Percentiles rank a stretch among this genome's conserved stretches.
Conservation (phyloP, 768 basidiomycete genomes). For the Boletus reticulatus region DNA sequence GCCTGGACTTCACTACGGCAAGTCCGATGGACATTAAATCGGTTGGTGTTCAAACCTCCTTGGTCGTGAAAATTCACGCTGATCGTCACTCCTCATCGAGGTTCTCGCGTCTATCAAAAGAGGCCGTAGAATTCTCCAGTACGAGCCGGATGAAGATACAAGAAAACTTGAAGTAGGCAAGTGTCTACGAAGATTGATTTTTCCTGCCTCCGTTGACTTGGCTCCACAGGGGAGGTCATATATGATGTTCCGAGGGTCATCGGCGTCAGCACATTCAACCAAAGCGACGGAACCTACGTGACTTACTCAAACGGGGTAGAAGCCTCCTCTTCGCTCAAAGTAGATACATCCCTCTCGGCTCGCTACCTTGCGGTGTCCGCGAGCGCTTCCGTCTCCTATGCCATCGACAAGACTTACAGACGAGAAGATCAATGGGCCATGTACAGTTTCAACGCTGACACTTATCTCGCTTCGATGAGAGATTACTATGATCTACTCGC, state of each 20-base stretch:
- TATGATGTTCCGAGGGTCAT: slow-evolving; percentile 3
- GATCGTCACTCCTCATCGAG: not conserved
- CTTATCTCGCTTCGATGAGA: slow-evolving; percentile 8
- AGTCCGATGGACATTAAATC: slow-evolving; percentile 3
- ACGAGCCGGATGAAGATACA: not conserved
- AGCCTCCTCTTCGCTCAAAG: not conserved
- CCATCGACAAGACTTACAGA: slow-evolving; percentile 9
- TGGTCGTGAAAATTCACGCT: not conserved
- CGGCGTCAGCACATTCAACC: not conserved
- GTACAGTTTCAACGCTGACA: slow-evolving; percentile 16
- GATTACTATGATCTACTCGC: slow-evolving; percentile 6
- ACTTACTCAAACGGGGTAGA: slow-evolving; percentile 1
- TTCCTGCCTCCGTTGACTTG: not conserved
- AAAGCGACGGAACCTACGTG: slow-evolving; percentile 3
- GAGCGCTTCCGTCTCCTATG: slow-evolving; percentile 10
- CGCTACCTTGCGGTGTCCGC: slow-evolving; percentile 11
- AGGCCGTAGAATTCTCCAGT: not conserved
- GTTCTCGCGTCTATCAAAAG: not conserved
- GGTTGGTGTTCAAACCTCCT: not conserved
- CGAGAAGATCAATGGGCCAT: slow-evolving; percentile 15
- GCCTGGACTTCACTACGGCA: slow-evolving; percentile 4
- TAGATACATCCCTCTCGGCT: not conserved
- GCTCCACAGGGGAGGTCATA: not conserved
- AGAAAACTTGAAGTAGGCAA: not conserved
- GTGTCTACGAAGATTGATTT: not conserved